A percentile compares a stretch with the other conserved stretches of the same genome.
phyloP scores from a whole-genome alignment of 129 eudicot species.

The Ambrosia artemisiifolia region DNA sequence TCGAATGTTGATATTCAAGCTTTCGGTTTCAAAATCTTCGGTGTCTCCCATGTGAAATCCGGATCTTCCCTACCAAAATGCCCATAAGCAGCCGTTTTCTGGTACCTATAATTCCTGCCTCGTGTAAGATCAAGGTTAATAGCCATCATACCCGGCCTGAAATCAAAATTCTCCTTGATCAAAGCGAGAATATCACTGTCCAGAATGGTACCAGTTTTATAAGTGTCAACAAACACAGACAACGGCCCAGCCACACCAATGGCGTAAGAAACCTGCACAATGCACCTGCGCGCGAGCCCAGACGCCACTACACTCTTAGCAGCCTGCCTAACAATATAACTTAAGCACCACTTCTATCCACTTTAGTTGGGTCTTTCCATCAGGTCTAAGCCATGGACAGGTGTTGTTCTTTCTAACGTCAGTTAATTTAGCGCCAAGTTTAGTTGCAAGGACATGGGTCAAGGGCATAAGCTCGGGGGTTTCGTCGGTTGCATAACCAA shows the following conservation, averaged over 20 bases:
- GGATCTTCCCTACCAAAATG: constrained; percentile 79
- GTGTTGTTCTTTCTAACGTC: constrained; percentile 66
- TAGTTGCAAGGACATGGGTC: constrained; percentile 68
- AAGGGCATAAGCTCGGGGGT: constrained; percentile 68
- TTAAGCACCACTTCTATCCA: constrained; percentile 72
- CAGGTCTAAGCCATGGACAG: constrained; percentile 60
- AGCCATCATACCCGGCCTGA: constrained; percentile 75
- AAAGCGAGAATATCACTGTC: constrained; percentile 60
- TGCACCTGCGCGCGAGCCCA: constrained; percentile 66
- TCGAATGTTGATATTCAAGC: constrained; percentile 20
- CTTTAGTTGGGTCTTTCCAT: constrained; percentile 67
- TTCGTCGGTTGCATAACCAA: constrained; percentile 66
- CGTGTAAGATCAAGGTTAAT: constrained; percentile 62
- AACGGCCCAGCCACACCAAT: constrained; percentile 77
- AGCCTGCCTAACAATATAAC: constrained; percentile 75
- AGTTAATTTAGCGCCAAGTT: constrained; percentile 64
- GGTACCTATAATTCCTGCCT: constrained; percentile 74
- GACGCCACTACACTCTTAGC: constrained; percentile 73
- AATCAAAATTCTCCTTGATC: constrained; percentile 70
- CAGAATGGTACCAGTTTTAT: constrained; percentile 64
- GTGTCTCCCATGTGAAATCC: constrained; percentile 82
- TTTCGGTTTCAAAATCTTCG: constrained; percentile 58
- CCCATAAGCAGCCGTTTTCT: constrained; percentile 75
- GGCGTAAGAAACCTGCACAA: constrained; percentile 71
- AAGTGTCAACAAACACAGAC: constrained; percentile 68